Conservation (phyloP, 805 yeast genomes). For the Candida maltosa region DNA sequence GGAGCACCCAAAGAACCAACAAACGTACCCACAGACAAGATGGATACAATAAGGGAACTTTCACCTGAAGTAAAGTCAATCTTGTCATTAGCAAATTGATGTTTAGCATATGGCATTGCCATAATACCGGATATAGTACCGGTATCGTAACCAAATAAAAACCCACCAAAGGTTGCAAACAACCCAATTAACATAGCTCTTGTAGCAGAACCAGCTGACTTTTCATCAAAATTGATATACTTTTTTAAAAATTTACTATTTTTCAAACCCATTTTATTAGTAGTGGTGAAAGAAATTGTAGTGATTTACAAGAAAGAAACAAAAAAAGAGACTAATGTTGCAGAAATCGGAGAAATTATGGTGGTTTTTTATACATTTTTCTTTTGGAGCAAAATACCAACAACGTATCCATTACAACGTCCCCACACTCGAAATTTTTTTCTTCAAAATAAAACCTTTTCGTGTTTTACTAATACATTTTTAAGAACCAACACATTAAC, state of each 20-base stretch:
- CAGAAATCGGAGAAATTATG: background rate
- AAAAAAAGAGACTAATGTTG: no score
- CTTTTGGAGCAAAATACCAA: no score
- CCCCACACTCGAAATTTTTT: no score
- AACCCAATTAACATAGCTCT: slow-evolving; percentile 40
- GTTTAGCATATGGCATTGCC: slow-evolving; percentile 36
- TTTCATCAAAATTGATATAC: slow-evolving; percentile 44
- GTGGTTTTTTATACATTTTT: no score
- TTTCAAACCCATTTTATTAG: slow-evolving; percentile 35
- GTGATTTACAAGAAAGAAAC: background rate
- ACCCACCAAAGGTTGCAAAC: slow-evolving; percentile 41
- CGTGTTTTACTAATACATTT: no score
- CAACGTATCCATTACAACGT: no score
- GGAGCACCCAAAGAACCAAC: slow-evolving; percentile 39
- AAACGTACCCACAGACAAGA: slow-evolving; percentile 40
- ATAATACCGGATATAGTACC: slow-evolving; percentile 42
- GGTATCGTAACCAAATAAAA: slow-evolving; percentile 41
- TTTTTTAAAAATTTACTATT: slow-evolving; percentile 26
- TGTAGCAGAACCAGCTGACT: slow-evolving; percentile 41
- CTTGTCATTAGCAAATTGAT: slow-evolving; percentile 15
- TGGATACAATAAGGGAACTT: slow-evolving; percentile 21
- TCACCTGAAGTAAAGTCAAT: slow-evolving; percentile 17
- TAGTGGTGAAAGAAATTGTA: no score
- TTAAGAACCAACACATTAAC: no score
- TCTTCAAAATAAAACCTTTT: no score